Evolutionary conservation across 2,329 filamentous ascomycete species (phyloP), one percentile per base, ranked within the genome.

Genomic region (Aspergillus floridensis): DNA sequence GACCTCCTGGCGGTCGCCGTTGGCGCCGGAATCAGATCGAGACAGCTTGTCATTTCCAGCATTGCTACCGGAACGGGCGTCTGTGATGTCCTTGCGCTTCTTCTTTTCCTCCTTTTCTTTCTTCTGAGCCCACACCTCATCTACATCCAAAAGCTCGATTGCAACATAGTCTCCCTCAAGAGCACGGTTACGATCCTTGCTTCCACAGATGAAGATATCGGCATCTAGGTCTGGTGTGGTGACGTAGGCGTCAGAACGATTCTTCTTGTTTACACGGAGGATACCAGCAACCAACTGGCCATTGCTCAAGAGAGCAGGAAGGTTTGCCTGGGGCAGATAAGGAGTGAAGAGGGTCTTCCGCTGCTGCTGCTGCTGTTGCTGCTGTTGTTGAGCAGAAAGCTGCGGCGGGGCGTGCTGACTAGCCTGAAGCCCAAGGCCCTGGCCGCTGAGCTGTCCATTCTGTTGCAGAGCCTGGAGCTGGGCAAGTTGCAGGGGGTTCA

Each of bases 91-190:
- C 83, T 99, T 99, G 76, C 95, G 91, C 82, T 98, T 99, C 86
- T 99, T 99, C 85, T 99, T 99, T 77, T 99, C 95, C 79, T 99
- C 95, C 77, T 99, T 99, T 77, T 99, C 95, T 58, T 92, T 91
- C 84, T 99, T 99, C 81, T 99, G 95, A 24, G 89, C 87, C 95
- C 95, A 99, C 2, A 99, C 95, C 73, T 99, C 95, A 74, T 98
- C 95, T 7, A 99, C 95, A 71, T 99, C 93, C 54, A 99, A 87
- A 50, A 99, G 87, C 78, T 99, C 95, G 56, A 99, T 87, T 32
- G 95, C 95, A 59, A 99, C 95, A 57, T 96, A 84, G 74, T 99
- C 95, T 60, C 95, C 95, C 76, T 99, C 95, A 38, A 99, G 84
- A 57, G 95, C 95, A 77, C 95, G 90, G 76, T 99, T 99, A 67